These are phyloP conservation scores for Ambispora gerdemannii DNA, from an alignment of 192 early-diverging fungal genomes.

Conservation along the genomic window DNA sequence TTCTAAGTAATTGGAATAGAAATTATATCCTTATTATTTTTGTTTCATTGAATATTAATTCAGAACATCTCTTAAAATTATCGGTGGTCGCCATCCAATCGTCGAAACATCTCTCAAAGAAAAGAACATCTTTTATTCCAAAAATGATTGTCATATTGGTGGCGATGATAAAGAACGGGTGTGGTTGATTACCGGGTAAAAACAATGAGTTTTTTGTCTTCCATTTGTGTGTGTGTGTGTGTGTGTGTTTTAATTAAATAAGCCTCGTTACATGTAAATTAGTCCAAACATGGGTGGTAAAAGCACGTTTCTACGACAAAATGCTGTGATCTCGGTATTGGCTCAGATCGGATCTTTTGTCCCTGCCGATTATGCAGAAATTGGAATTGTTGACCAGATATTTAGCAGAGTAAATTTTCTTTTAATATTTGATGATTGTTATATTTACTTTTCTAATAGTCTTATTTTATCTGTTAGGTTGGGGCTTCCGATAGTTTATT, in stretches of 20 bases:
- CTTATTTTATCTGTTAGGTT: conserved; percentile 34
- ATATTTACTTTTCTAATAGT: not conserved
- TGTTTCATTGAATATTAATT: conserved; percentile 23
- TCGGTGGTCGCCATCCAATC: conserved; percentile 57
- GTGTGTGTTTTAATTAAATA: not conserved
- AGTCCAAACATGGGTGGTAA: conserved; percentile 58
- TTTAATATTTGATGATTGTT: not conserved
- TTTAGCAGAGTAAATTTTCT: conserved; percentile 44
- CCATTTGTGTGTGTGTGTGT: not conserved
- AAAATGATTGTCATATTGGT: conserved; percentile 56
- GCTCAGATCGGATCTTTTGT: conserved; percentile 55
- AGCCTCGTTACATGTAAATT: not conserved
- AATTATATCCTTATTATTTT: too few species aligned
- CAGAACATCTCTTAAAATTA: conserved; percentile 25
- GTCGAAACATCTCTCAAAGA: conserved; percentile 53
- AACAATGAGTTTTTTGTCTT: too few species aligned
- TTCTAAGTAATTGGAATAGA: too few species aligned
- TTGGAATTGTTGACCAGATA: conserved; percentile 49
- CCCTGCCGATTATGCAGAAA: conserved; percentile 40
- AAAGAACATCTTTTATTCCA: conserved; percentile 48
- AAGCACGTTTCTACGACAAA: conserved; percentile 51
- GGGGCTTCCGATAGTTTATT: conserved; percentile 52
- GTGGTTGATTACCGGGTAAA: conserved; percentile 44
- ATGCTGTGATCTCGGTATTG: conserved; percentile 49
- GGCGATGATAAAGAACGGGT: conserved; percentile 35